These are phyloP conservation scores for Aristolochia fimbriata DNA, from an alignment of 164 flowering plant species.

Conservation along the genomic window DNA sequence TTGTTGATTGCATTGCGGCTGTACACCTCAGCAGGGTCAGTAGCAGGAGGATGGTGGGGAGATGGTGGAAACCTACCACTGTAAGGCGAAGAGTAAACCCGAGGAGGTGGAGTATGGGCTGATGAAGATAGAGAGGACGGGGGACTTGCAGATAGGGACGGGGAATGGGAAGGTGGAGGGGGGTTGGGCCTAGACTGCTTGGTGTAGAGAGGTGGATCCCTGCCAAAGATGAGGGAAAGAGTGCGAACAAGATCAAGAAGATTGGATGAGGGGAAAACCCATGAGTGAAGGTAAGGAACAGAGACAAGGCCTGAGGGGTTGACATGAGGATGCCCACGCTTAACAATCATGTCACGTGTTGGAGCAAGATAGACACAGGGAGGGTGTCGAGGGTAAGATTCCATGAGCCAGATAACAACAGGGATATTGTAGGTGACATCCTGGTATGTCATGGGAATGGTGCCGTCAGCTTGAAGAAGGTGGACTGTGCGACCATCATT, in stretches of 20 bases:
- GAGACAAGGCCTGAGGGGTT: slow-evolving; percentile 71
- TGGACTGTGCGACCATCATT: slow-evolving; percentile 80
- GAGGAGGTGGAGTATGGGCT: slow-evolving; percentile 30
- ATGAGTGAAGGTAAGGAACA: slow-evolving; percentile 51
- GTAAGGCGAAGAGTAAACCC: slow-evolving; percentile 19
- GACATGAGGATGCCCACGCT: slow-evolving; percentile 65
- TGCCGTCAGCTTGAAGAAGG: slow-evolving; percentile 84
- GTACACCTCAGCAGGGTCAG: slow-evolving; percentile 60
- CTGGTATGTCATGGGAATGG: slow-evolving; percentile 63
- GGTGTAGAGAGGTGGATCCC: slow-evolving; percentile 85
- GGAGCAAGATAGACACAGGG: slow-evolving; percentile 75
- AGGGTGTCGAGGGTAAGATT: slow-evolving; percentile 77
- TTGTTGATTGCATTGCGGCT: slow-evolving; percentile 58
- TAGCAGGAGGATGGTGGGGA: slow-evolving; percentile 20
- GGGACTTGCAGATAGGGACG: not conserved
- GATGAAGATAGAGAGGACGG: not conserved
- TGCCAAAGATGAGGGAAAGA: slow-evolving; percentile 38
- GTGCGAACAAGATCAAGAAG: slow-evolving; percentile 50
- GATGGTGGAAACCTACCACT: slow-evolving; percentile 15
- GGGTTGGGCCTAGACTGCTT: slow-evolving; percentile 7
- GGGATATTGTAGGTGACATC: slow-evolving; percentile 80
- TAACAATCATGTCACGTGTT: slow-evolving; percentile 85
- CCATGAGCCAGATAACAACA: slow-evolving; percentile 69
- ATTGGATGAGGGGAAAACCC: slow-evolving; percentile 84
- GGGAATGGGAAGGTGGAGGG: not conserved